Evolutionary conservation across 495 filamentous ascomycete genomes (phyloP).

Genomic region (Lasiosphaeria miniovina): DNA sequence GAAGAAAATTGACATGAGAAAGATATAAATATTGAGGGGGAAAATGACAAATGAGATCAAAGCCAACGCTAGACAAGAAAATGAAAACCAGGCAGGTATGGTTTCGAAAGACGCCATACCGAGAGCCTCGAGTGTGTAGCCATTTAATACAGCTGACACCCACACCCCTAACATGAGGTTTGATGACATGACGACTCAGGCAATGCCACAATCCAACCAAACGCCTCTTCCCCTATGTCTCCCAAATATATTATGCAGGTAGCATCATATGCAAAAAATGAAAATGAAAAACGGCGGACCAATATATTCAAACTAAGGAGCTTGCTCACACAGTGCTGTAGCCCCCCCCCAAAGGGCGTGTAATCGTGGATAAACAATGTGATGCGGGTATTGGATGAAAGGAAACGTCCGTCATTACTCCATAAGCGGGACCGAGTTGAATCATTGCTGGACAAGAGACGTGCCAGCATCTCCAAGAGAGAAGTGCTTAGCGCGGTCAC

Average conservation of each 20-base stretch:
- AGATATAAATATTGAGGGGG: not conserved
- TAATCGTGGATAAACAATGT: not conserved
- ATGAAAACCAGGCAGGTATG: not conserved
- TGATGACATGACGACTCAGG: not conserved
- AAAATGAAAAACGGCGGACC: not conserved
- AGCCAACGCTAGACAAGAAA: not conserved
- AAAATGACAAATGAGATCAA: not conserved
- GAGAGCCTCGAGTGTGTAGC: not conserved
- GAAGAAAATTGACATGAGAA: not conserved
- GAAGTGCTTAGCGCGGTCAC: not conserved
- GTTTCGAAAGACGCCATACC: not conserved
- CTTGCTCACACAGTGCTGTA: not conserved
- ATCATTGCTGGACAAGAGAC: not conserved
- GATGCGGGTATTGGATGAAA: not conserved
- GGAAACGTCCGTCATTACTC: not conserved
- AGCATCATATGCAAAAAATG: not conserved
- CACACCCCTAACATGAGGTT: not conserved
- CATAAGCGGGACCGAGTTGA: not conserved
- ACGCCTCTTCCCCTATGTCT: slow-evolving; percentile 1
- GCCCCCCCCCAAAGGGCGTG: not conserved
- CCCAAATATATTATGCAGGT: not conserved
- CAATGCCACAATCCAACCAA: not conserved
- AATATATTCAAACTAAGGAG: not conserved
- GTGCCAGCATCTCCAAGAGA: not conserved
- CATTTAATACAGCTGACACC: not conserved